Evolutionary conservation across 2,329 filamentous ascomycete genomes (phyloP).

Genomic region (Fusarium guadeloupense): DNA sequence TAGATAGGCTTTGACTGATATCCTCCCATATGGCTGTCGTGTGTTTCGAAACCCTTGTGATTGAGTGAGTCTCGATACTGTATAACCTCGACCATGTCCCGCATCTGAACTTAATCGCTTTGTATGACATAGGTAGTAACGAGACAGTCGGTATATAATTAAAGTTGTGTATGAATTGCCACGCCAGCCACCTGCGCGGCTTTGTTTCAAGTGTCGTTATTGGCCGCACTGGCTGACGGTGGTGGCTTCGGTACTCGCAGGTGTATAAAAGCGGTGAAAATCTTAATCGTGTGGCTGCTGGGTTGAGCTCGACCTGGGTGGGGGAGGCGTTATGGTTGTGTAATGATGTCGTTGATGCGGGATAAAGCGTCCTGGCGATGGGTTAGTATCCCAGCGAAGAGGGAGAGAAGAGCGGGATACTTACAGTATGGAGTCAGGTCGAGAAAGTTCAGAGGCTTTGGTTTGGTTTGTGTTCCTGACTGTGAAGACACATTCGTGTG

Average conservation of each 20-base stretch:
- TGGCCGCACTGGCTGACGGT: background rate
- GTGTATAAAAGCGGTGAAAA: slow-evolving; percentile 6
- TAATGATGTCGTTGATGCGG: background rate
- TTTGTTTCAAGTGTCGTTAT: background rate
- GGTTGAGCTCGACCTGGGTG: background rate
- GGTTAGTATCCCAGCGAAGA: background rate
- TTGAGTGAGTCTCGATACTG: background rate
- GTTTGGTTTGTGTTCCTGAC: background rate
- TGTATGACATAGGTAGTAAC: too few relatives aligned
- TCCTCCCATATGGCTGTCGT: background rate
- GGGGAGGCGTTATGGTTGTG: background rate
- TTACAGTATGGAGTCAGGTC: slow-evolving; percentile 13
- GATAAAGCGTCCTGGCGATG: background rate
- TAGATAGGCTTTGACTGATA: background rate
- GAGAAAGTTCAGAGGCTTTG: slow-evolving; percentile 10
- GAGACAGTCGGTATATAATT: too few relatives aligned
- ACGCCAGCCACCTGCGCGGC: background rate
- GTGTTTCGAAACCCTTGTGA: background rate
- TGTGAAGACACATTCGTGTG: background rate
- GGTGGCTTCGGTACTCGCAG: slow-evolving; percentile 3
- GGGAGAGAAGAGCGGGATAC: background rate
- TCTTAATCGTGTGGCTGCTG: background rate
- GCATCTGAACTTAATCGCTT: too few relatives aligned
- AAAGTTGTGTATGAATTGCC: background rate
- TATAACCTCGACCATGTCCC: too few relatives aligned